A percentile compares a stretch with the other conserved stretches of the same genome.
phyloP scores from a whole-genome alignment of 306 rosid genomes.

The Senna tora region DNA sequence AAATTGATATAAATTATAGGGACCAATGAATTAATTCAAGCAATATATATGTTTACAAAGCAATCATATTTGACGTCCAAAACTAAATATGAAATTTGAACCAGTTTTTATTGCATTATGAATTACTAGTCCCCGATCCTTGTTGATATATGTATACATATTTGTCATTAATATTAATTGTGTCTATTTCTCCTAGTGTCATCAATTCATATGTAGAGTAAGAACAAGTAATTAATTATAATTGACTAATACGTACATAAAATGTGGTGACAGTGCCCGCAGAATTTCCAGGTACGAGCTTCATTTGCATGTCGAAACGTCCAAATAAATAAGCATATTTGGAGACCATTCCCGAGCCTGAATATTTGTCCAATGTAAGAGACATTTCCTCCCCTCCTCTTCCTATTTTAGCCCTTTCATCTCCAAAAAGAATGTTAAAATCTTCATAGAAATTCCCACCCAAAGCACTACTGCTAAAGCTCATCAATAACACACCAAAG shows the following conservation, averaged over 20 bases:
- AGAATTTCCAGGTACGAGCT: slow-evolving; percentile 45
- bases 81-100: too few relatives aligned
- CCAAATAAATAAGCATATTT: slow-evolving; percentile 48
- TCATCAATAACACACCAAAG: slow-evolving; percentile 13
- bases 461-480: slow-evolving; percentile 1
- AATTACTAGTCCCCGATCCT: too few relatives aligned
- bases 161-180: too few relatives aligned
- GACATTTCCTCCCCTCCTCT: slow-evolving; percentile 41
- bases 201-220: too few relatives aligned
- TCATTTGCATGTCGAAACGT: slow-evolving; percentile 46
- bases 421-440: slow-evolving; percentile 46
- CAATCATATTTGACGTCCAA: too few relatives aligned
- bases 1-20: too few relatives aligned
- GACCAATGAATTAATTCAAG: too few relatives aligned
- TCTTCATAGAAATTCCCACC: slow-evolving; percentile 37
- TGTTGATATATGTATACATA: too few relatives aligned
- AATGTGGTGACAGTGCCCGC: slow-evolving; percentile 50
- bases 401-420: slow-evolving; percentile 21
- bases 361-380: slow-evolving; percentile 42
- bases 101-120: too few relatives aligned
- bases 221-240: too few relatives aligned
- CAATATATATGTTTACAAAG: too few relatives aligned
- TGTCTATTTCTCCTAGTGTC: too few relatives aligned
- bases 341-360: slow-evolving; percentile 42
- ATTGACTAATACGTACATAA: slow-evolving; percentile 38